Base-by-base conservation (phyloP, 176 grass and related monocot species). In the Oryza rufipogon region DNA sequence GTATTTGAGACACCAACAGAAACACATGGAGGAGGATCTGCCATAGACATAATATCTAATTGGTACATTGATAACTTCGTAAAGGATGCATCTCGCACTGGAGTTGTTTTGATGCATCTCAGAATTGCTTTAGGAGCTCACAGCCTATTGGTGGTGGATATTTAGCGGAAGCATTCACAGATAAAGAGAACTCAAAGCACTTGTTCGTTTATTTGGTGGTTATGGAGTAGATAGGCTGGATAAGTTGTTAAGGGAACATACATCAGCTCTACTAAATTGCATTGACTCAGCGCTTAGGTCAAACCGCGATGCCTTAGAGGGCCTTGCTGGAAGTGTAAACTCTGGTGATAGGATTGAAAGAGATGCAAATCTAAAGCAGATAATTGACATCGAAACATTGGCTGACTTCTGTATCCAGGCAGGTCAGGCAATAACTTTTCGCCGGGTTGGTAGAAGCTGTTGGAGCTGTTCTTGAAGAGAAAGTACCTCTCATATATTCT, bases 61-160 rank as follows among this genome's bases (percentile, higher is more conserved):
- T 98, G 96, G 96, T 98, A 98, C 64, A 84, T 95, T 78, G 96
- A 98, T 74, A 91, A 98, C 72, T 87, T 98, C 78, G 87, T 95
- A 48, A 93, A 95, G 41, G 93, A 98, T 90, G 85, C 89, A 74
- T 93, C 93, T 83, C 76, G 54, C 71, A 73, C 79, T 56, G 89
- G 93, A 65, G 76, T 98, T 83, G 58, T 80, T 75, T 93, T 87
- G 89, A 89, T 72, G 77, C 85, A 75, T 88, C 76, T 30, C 73
- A 81, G 28, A 89, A 92, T 81, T 93, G 91, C 85, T 98, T 98
- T 75, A 92, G 84, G 83, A 95, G 91, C 89, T 90, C 89, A 30
- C 87, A 92, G 19, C 87, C 85, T 76, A 86, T 97, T 71, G 89
- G 91, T 38, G 89, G 89, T 38, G 87, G 89, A 81, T 90, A 78